These are phyloP conservation scores for Rhodotorula glutinis DNA, from an alignment of 1,284 basidiomycete species.

Conservation along the genomic window DNA sequence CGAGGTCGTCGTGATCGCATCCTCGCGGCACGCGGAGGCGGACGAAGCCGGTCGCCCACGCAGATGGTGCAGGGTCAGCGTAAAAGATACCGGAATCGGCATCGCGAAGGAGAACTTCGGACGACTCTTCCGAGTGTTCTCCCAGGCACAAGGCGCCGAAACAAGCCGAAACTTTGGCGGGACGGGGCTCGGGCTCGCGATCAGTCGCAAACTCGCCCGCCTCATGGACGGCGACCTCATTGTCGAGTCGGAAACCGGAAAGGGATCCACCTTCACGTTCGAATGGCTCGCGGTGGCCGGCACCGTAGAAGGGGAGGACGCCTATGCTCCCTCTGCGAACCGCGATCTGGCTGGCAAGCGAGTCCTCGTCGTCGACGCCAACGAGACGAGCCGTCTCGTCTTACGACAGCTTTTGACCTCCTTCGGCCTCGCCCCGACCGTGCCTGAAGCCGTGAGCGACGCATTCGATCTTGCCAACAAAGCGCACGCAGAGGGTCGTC, in stretches of 20 bases:
- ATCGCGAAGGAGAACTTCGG: constrained; percentile 38
- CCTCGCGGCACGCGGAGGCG: not conserved
- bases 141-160: constrained; percentile 35
- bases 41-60: constrained; percentile 1
- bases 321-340: constrained; percentile 21
- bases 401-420: constrained; percentile 27
- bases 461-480: constrained; percentile 21
- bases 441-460: constrained; percentile 7
- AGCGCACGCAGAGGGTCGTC: constrained; percentile 1
- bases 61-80: constrained; percentile 19
- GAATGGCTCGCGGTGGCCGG: constrained; percentile 16
- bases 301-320: constrained; percentile 10
- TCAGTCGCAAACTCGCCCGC: constrained; percentile 35
- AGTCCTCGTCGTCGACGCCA: constrained; percentile 33
- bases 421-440: constrained; percentile 17
- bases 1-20: constrained; percentile 33
- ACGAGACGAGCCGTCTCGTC: constrained; percentile 24
- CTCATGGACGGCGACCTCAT: constrained; percentile 38
- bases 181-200: constrained; percentile 39
- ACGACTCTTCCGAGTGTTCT: constrained; percentile 37
- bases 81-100: constrained; percentile 38
- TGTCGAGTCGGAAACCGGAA: constrained; percentile 35
- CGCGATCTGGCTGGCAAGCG: constrained; percentile 34
- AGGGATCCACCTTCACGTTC: constrained; percentile 40
- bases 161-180: constrained; percentile 37